Evolutionary conservation across 2,329 filamentous ascomycete species (phyloP), one percentile per base, ranked within the genome.

Genomic region (Talaromyces rugulosus): DNA sequence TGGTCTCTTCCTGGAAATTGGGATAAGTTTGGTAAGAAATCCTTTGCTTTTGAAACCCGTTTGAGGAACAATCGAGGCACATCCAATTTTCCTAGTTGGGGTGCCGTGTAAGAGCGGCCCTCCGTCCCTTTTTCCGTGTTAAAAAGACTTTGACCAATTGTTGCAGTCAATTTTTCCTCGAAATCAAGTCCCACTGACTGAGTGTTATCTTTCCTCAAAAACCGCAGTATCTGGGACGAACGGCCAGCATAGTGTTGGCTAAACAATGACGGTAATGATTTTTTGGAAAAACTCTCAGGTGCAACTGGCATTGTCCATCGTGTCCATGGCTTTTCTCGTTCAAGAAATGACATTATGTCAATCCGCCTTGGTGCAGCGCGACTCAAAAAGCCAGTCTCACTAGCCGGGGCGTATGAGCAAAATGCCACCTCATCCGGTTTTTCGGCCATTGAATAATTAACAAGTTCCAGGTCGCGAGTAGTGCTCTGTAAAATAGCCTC

Each of bases 141-240:
- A 59, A 78, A 78, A n/a, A 78, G 68, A 63, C 74, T 76, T 59
- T 70, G 74, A n/a, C 76, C 76, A 58, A 75, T 68, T 2, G 72
- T 65, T 27, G 75, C 76, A 27, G 72, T 75, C 28, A 78, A 61
- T 11, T 68, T 71, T 62, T 78, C 76, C 23, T 68, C 67, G 1
- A 72, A 58, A 14, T 64, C 61, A 6, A 56, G 60, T 18, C 62
- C 61, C 9, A 28, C 42, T 5, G 36, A 18, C 1, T 34, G 11
- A 2, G 31, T 23, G 9, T 62, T 62, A 4, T 60, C 44, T 28
- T 64, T 59, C 53, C 70, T 66, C 33, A 77, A 69, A 16, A 75
- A 56, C 47, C 70, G 73, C 6, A 76, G 61, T 40, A 77, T 67
- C 50, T 72, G 69, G 52, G 68, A 65, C 6, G 74, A 75, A 2